Evolutionary conservation across 805 yeast species (phyloP).

Genomic region (Ogataea trehaloabstinens): DNA sequence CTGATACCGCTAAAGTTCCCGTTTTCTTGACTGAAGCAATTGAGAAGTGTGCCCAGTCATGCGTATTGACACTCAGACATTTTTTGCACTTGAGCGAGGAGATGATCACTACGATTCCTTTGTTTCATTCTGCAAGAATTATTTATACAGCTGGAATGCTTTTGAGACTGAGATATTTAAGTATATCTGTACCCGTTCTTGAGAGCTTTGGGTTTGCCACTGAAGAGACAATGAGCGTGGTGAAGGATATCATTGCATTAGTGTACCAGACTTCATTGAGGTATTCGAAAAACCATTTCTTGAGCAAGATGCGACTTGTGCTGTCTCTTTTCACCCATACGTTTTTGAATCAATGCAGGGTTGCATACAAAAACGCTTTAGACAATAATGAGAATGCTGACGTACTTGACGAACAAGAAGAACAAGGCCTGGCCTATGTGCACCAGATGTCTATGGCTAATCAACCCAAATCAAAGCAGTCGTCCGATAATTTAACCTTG

Average conservation of each 20-base stretch:
- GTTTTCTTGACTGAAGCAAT: conserved; percentile 40
- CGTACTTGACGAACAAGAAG: neutral
- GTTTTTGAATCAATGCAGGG: conserved; percentile 51
- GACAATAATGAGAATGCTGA: neutral
- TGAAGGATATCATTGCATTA: conserved; percentile 23
- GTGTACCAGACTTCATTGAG: conserved; percentile 29
- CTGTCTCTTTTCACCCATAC: conserved; percentile 60
- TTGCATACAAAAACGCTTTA: conserved; percentile 14
- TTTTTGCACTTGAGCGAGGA: conserved; percentile 43
- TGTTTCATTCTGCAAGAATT: conserved; percentile 53
- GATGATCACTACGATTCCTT: conserved; percentile 56
- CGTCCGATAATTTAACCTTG: neutral
- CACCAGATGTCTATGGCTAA: neutral
- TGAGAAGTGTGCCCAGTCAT: conserved; percentile 51
- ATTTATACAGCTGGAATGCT: conserved; percentile 67
- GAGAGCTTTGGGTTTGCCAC: conserved; percentile 47
- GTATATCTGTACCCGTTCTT: conserved; percentile 50
- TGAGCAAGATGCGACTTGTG: conserved; percentile 54
- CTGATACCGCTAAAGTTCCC: conserved; percentile 14
- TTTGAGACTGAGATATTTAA: conserved; percentile 52
- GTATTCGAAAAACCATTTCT: conserved; percentile 46
- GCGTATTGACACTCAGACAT: conserved; percentile 48
- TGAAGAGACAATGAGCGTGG: conserved; percentile 34
- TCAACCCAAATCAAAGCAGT: neutral
- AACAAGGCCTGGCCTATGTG: neutral